A percentile compares a stretch with the other conserved stretches of the same genome.
These are phyloP conservation scores for Amaranthus tricolor DNA, from an alignment of 179 eudicot genomes.

Conservation along the genomic window DNA sequence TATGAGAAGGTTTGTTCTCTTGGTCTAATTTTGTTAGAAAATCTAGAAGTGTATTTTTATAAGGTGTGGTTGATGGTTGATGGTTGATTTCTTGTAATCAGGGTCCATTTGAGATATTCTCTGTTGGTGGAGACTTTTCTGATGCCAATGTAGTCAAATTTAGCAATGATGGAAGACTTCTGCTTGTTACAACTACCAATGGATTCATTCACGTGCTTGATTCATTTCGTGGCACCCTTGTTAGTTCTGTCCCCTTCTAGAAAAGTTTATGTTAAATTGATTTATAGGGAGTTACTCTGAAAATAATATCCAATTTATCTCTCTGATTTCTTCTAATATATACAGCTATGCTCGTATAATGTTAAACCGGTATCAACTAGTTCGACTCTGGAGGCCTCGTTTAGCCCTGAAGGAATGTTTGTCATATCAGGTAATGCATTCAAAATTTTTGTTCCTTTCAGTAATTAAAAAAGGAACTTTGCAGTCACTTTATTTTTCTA, in stretches of 20 bases:
- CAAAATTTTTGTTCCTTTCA: neutral
- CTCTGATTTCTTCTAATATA: constrained; percentile 1
- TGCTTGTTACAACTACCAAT: constrained; percentile 77
- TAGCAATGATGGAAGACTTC: constrained; percentile 88
- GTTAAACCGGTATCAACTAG: constrained; percentile 76
- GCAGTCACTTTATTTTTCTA: neutral
- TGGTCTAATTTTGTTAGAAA: neutral
- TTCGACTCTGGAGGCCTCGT: constrained; percentile 83
- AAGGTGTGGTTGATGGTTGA: neutral
- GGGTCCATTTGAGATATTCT: constrained; percentile 93
- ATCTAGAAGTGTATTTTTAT: neutral
- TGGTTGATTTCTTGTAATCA: constrained; percentile 18
- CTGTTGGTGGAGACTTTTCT: constrained; percentile 82
- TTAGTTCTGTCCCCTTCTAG: constrained; percentile 37
- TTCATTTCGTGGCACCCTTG: constrained; percentile 86
- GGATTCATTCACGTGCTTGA: constrained; percentile 92
- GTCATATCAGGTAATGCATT: constrained; percentile 65
- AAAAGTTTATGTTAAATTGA: neutral
- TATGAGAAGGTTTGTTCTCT: constrained; percentile 71
- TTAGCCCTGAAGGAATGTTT: constrained; percentile 84
- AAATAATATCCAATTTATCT: neutral
- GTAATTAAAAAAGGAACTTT: neutral
- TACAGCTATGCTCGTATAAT: constrained; percentile 58
- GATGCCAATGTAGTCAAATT: constrained; percentile 91
- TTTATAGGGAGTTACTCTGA: neutral